phyloP scores from a whole-genome alignment of 768 basidiomycete genomes.

The Chalciporus chontae region DNA sequence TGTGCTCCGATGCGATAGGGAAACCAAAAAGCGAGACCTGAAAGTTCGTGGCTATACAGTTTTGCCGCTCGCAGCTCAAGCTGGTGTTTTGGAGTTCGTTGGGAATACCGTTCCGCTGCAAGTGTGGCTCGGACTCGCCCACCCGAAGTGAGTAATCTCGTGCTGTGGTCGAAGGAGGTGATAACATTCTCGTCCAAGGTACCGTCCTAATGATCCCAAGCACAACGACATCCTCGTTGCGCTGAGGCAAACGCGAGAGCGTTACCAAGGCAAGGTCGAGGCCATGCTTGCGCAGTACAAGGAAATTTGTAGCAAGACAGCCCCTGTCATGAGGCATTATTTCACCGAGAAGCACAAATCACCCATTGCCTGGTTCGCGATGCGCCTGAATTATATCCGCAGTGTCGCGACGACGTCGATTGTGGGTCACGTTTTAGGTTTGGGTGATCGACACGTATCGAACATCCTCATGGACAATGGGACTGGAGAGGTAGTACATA shows the following conservation, averaged over 20 bases:
- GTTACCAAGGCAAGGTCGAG: conserved; percentile 28
- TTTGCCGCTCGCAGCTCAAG: conserved; percentile 73
- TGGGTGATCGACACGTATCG: conserved; percentile 89
- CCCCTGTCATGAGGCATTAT: conserved; percentile 91
- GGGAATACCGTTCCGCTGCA: conserved; percentile 65
- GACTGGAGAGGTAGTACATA: conserved; percentile 89
- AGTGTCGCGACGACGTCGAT: conserved; percentile 94
- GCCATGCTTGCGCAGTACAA: conserved; percentile 34
- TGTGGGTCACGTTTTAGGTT: conserved; percentile 86
- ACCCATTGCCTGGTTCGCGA: conserved; percentile 89
- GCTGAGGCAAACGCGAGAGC: conserved; percentile 33
- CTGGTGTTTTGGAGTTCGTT: conserved; percentile 91
- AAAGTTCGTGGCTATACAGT: conserved; percentile 84
- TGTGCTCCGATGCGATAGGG: conserved; percentile 68
- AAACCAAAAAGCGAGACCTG: conserved; percentile 71
- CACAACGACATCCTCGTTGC: conserved; percentile 27
- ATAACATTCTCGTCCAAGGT: conserved; percentile 41
- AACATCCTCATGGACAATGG: conserved; percentile 87
- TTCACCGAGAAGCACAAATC: conserved; percentile 88
- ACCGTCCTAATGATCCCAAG: conserved; percentile 56
- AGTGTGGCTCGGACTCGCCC: conserved; percentile 60
- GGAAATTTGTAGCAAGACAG: conserved; percentile 44
- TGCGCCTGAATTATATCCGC: conserved; percentile 84
- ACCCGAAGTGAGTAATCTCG: conserved; percentile 46
- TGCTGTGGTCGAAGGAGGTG: not conserved